Conservation (phyloP, 2,329 filamentous ascomycete species). For the Penicillium aurantiogriseum region DNA sequence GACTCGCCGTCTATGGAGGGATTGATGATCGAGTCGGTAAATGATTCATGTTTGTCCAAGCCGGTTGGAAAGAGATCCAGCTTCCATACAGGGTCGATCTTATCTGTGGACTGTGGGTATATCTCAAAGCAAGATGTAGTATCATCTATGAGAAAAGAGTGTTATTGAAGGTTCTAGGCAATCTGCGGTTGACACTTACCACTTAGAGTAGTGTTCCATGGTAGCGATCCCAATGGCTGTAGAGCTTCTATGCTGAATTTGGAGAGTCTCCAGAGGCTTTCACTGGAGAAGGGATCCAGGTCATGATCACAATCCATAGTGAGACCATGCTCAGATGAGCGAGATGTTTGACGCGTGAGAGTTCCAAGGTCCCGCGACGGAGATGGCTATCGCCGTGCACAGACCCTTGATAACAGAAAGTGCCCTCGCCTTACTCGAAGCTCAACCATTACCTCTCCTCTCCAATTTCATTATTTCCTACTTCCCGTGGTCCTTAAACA, state of each 20-base stretch:
- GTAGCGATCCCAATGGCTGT: constrained; percentile 37
- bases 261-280: constrained; percentile 39
- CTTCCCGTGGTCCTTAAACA: neutral
- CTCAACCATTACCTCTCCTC: neutral
- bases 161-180: constrained; percentile 1
- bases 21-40: constrained; percentile 22
- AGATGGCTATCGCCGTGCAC: constrained; percentile 25
- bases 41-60: constrained; percentile 21
- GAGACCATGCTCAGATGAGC: constrained; percentile 18
- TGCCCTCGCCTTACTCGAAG: constrained; percentile 2
- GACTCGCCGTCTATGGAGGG: constrained; percentile 21
- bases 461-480: neutral
- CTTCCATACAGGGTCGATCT: constrained; percentile 30
- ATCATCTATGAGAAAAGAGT: constrained; percentile 12
- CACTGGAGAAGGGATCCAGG: constrained; percentile 36
- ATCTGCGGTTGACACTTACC: constrained; percentile 25
- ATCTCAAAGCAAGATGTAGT: constrained; percentile 23
- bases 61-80: constrained; percentile 35
- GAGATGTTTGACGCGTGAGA: constrained; percentile 9
- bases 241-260: constrained; percentile 39
- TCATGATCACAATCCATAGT: constrained; percentile 30
- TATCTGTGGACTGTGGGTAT: constrained; percentile 20
- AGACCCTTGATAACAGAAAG: constrained; percentile 26
- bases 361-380: constrained; percentile 17
- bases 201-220: constrained; percentile 37